A percentile compares a stretch with the other conserved stretches of the same genome.
phyloP scores from a whole-genome alignment of 106 monocot species.

The Acorus gramineus region DNA sequence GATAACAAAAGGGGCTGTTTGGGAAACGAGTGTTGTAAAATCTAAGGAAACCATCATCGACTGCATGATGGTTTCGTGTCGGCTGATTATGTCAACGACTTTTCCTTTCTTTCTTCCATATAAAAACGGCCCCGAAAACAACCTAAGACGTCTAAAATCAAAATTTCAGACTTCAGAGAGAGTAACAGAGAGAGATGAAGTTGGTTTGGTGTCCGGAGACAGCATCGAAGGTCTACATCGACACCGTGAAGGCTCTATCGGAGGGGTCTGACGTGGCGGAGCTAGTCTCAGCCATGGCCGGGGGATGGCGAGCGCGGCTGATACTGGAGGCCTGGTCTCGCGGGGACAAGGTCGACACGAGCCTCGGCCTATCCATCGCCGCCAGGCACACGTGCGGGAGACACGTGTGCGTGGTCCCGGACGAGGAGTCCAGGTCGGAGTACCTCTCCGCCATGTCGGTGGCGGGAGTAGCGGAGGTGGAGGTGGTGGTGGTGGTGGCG shows the following conservation, averaged over 20 bases:
- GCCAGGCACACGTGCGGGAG: background rate
- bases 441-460: background rate
- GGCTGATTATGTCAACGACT: no score
- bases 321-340: background rate
- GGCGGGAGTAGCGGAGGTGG: background rate
- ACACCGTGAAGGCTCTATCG: background rate
- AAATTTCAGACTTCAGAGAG: no score
- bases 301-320: background rate
- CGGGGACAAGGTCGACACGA: background rate
- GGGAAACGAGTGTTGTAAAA: no score
- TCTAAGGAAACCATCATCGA: no score
- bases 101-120: no score
- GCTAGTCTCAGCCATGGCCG: background rate
- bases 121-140: no score
- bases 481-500: background rate
- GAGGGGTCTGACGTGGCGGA: background rate
- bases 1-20: no score
- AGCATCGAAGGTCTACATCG: background rate
- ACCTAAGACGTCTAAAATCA: no score
- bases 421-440: background rate
- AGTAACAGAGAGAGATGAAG: background rate
- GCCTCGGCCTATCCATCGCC: background rate
- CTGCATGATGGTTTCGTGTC: no score
- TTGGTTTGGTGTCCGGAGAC: background rate
- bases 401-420: conserved; percentile 1